A percentile compares a stretch with the other conserved stretches of the same genome.
phyloP scores from a whole-genome alignment of 495 filamentous ascomycete genomes.

The Tuber melanosporum region DNA sequence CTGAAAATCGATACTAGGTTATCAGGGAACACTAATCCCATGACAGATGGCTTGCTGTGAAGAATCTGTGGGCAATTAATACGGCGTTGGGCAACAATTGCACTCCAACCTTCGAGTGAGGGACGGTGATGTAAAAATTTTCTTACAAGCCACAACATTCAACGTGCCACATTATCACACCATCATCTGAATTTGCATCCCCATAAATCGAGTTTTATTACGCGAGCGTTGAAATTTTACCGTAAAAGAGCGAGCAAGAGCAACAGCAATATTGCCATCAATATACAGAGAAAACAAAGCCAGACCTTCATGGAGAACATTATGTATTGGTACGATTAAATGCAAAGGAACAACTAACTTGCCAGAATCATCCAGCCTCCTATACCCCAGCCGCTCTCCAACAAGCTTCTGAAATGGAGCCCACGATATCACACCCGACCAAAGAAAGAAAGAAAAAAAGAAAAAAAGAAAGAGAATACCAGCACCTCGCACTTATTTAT shows the following conservation, averaged over 20 bases:
- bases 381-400: not conserved
- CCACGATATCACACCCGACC: not conserved
- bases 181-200: not conserved
- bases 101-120: not conserved
- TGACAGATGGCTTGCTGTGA: not conserved
- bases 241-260: not conserved
- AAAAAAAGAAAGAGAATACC: not conserved
- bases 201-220: not conserved
- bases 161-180: not conserved
- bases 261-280: not conserved
- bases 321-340: not conserved
- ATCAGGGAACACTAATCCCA: not conserved
- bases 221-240: not conserved
- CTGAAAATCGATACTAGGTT: not conserved
- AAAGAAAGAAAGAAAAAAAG: not conserved
- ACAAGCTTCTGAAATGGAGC: not conserved
- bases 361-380: not conserved
- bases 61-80: not conserved
- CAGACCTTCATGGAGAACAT: not conserved
- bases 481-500: constrained; percentile 17
- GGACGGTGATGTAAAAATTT: not conserved
- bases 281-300: not conserved
- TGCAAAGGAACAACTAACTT: not conserved
- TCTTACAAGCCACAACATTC: not conserved
- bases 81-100: not conserved